These are phyloP conservation scores for Dunaliella salina DNA, from an alignment of 163 green algal species.

Conservation along the genomic window DNA sequence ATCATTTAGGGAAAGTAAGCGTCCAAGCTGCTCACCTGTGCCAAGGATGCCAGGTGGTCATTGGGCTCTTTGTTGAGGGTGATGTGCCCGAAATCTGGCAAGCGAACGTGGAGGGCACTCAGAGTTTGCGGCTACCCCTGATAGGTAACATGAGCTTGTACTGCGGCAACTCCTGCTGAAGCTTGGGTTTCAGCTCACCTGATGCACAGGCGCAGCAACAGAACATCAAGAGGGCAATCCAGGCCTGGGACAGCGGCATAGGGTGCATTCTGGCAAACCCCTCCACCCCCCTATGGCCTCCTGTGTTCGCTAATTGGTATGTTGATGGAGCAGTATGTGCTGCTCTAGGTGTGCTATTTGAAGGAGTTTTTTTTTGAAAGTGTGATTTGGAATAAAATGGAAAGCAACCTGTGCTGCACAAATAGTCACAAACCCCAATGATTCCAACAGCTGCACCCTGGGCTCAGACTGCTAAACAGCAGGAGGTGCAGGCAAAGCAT, in stretches of 20 bases:
- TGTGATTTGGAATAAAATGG: background rate
- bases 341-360: too few relatives aligned
- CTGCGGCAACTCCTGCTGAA: background rate
- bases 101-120: background rate
- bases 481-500: background rate
- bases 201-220: too few relatives aligned
- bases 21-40: background rate
- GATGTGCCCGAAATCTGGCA: background rate
- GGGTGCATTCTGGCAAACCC: too few relatives aligned
- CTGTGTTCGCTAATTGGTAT: too few relatives aligned
- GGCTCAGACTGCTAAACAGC: background rate
- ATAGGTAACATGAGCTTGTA: background rate
- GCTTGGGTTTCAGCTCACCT: too few relatives aligned
- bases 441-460: background rate
- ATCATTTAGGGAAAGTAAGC: background rate
- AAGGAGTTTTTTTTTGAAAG: too few relatives aligned
- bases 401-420: background rate
- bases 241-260: too few relatives aligned
- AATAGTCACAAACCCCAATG: background rate
- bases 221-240: too few relatives aligned
- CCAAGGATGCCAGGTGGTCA: background rate
- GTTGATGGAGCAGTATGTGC: too few relatives aligned
- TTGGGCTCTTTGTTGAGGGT: constrained; percentile 12
- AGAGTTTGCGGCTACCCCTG: too few relatives aligned
- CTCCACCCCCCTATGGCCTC: too few relatives aligned